phyloP scores from a whole-genome alignment of 2,329 filamentous ascomycete species.

The Aspergillus neotritici region DNA sequence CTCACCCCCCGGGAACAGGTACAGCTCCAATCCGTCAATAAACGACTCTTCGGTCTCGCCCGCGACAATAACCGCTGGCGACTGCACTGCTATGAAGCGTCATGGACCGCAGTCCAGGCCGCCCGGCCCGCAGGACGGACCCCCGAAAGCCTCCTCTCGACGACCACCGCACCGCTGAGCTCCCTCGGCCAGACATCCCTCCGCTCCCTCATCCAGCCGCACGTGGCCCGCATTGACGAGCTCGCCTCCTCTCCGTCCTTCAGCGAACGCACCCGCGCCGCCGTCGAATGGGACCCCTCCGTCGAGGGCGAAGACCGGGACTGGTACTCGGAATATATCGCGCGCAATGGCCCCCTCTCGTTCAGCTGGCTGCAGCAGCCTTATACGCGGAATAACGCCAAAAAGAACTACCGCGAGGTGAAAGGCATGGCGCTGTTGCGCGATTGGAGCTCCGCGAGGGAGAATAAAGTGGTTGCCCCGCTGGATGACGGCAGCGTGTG shows the following conservation, averaged over 20 bases:
- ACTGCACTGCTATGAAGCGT: conserved; percentile 65
- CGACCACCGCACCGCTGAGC: conserved; percentile 27
- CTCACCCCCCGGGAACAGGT: conserved; percentile 62
- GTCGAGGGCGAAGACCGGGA: conserved; percentile 66
- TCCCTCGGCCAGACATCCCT: conserved; percentile 29
- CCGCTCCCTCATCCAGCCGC: conserved; percentile 31
- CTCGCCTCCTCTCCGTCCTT: conserved; percentile 15
- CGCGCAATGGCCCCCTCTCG: conserved; percentile 67
- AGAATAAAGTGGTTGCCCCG: conserved; percentile 64
- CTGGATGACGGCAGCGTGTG: conserved; percentile 84
- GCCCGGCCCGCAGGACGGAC: conserved; percentile 16
- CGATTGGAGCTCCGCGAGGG: conserved; percentile 47
- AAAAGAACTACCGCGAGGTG: conserved; percentile 52
- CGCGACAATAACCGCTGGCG: conserved; percentile 76
- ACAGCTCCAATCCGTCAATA: conserved; percentile 63
- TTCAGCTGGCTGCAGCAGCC: conserved; percentile 72
- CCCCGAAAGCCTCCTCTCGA: conserved; percentile 47
- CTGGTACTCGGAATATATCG: conserved; percentile 88
- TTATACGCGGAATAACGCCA: conserved; percentile 25
- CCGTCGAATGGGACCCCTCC: conserved; percentile 75
- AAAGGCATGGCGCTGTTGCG: conserved; percentile 67
- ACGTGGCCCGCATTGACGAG: conserved; percentile 4
- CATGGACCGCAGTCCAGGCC: conserved; percentile 55
- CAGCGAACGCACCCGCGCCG: conserved; percentile 27
- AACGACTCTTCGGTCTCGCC: conserved; percentile 58